phyloP scores from a whole-genome alignment of 106 monocot species.

The Dioscorea dumetorum region DNA sequence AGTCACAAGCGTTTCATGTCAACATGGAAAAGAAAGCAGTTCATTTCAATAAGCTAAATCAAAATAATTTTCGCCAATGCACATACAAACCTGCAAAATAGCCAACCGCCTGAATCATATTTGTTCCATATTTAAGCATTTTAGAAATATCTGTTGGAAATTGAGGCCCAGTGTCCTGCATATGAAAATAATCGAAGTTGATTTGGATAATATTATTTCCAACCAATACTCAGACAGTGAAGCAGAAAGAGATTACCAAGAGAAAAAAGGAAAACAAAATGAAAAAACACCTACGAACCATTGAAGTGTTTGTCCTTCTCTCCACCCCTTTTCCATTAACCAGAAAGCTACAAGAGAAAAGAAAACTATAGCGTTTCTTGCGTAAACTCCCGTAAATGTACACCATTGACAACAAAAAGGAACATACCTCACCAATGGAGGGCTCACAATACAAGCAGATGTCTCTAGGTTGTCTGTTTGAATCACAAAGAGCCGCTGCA shows the following conservation, averaged over 20 bases:
- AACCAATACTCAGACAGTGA: background rate
- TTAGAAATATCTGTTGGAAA: slow-evolving; percentile 88
- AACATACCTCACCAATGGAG: slow-evolving; percentile 48
- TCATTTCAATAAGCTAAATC: background rate
- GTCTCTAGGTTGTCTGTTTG: slow-evolving; percentile 45
- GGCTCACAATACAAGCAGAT: slow-evolving; percentile 55
- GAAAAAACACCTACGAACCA: slow-evolving; percentile 22
- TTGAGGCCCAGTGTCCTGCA: slow-evolving; percentile 80
- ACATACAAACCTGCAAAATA: slow-evolving; percentile 61
- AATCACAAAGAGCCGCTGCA: slow-evolving; percentile 52
- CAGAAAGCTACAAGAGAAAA: slow-evolving; percentile 42
- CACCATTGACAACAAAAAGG: background rate
- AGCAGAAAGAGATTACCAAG: background rate
- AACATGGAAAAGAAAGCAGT: background rate
- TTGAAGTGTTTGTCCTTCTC: slow-evolving; percentile 53
- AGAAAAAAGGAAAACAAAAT: too few species aligned
- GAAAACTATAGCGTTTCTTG: background rate
- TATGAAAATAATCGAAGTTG: slow-evolving; percentile 3
- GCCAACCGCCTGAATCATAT: slow-evolving; percentile 81
- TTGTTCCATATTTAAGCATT: slow-evolving; percentile 85
- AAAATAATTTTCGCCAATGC: background rate
- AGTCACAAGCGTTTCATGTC: background rate
- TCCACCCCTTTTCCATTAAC: slow-evolving; percentile 87
- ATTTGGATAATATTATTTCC: too few species aligned
- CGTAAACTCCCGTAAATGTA: background rate